These are phyloP conservation scores for Eragrostis nindensis DNA, from an alignment of 176 grass and related monocot genomes.

Conservation along the genomic window DNA sequence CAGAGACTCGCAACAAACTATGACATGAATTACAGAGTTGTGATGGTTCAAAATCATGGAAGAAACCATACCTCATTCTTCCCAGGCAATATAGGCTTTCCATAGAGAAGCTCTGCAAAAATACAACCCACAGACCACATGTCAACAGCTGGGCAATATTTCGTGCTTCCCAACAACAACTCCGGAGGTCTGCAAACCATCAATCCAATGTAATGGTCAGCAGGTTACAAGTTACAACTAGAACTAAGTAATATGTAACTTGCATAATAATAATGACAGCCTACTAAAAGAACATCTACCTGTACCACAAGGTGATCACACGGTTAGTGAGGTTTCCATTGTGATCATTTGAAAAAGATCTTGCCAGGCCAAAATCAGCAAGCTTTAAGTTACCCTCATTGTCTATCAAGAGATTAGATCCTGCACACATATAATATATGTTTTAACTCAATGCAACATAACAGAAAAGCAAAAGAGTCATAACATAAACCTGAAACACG, in stretches of 20 bases:
- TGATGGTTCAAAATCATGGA: conserved; percentile 10
- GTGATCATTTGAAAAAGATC: conserved; percentile 78
- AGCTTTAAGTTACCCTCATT: conserved; percentile 96
- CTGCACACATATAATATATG: conserved; percentile 38
- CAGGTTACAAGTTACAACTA: background rate
- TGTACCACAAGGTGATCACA: conserved; percentile 97
- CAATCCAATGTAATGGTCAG: conserved; percentile 25
- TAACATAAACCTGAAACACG: background rate
- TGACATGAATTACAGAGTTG: background rate
- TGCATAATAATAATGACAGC: conserved; percentile 29
- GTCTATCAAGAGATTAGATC: conserved; percentile 95
- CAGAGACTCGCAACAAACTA: background rate
- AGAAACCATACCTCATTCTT: conserved; percentile 80
- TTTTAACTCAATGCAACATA: background rate
- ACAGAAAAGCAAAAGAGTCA: background rate
- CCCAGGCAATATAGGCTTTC: conserved; percentile 87
- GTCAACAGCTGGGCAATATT: conserved; percentile 89
- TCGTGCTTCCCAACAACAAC: conserved; percentile 77
- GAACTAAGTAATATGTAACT: conserved; percentile 1
- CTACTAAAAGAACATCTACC: conserved; percentile 48
- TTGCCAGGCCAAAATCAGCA: conserved; percentile 95
- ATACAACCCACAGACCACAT: conserved; percentile 99
- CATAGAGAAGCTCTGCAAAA: conserved; percentile 89
- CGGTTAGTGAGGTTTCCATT: conserved; percentile 89
- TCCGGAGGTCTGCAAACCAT: conserved; percentile 84